Evolutionary conservation across 441 rosid species (phyloP).

Genomic region (Oxalis stricta): DNA sequence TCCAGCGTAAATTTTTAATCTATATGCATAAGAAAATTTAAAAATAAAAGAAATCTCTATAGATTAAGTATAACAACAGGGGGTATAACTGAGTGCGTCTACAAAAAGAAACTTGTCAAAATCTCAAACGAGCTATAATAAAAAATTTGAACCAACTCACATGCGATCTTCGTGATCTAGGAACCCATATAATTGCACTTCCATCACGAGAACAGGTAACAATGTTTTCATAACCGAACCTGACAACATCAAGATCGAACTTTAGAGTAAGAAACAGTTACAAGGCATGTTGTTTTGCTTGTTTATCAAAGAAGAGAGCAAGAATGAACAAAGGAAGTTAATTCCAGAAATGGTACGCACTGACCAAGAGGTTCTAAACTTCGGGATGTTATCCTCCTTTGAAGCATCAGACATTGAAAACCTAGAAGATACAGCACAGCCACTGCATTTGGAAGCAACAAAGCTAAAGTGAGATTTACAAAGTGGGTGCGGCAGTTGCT

Average conservation of each 20-base stretch:
- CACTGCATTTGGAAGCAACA: slow-evolving; percentile 33
- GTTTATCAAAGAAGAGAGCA: slow-evolving; percentile 5
- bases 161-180: slow-evolving; percentile 55
- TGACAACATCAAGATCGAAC: slow-evolving; percentile 17
- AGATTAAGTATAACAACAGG: slow-evolving; percentile 5
- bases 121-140: slow-evolving; percentile 3
- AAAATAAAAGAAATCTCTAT: too few relatives aligned
- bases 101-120: neutral
- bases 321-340: slow-evolving; percentile 4
- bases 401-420: slow-evolving; percentile 35
- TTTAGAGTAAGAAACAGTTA: slow-evolving; percentile 7
- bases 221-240: slow-evolving; percentile 75
- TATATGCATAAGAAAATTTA: too few relatives aligned
- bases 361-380: slow-evolving; percentile 65
- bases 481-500: slow-evolving; percentile 6
- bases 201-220: slow-evolving; percentile 89
- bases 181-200: slow-evolving; percentile 82
- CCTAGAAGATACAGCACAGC: slow-evolving; percentile 65
- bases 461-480: slow-evolving; percentile 8
- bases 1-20: slow-evolving; percentile 77
- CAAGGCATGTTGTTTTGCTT: slow-evolving; percentile 1
- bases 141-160: slow-evolving; percentile 23
- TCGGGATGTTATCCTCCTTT: slow-evolving; percentile 64
- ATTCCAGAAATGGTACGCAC: slow-evolving; percentile 14
- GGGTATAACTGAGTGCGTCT: slow-evolving; percentile 2